Evolutionary conservation across 495 filamentous ascomycete genomes (phyloP).

Genomic region (Penicillium flavigenum): DNA sequence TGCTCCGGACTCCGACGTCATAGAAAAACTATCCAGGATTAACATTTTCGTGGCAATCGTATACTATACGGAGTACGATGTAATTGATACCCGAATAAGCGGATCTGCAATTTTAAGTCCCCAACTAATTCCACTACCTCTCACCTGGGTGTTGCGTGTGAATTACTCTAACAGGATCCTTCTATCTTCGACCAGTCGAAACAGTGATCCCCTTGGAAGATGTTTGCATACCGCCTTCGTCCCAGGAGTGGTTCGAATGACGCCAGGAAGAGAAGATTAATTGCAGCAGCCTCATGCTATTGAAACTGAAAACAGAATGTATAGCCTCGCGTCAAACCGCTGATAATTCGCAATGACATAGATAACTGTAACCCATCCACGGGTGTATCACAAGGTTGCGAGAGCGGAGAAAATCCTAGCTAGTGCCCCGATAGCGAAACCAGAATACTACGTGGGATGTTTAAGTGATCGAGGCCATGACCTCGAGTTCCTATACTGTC

Average conservation of each 20-base stretch:
- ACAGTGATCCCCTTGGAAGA: background rate
- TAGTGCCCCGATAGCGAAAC: background rate
- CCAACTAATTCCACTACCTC: background rate
- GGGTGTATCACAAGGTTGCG: background rate
- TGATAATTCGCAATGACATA: conserved; percentile 3
- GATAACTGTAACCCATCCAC: background rate
- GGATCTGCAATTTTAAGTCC: background rate
- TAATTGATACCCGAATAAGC: background rate
- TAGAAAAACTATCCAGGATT: background rate
- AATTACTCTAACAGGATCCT: background rate
- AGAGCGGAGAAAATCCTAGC: background rate
- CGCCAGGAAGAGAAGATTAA: conserved; percentile 12
- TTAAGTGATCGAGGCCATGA: background rate
- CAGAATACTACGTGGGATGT: background rate
- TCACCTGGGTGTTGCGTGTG: background rate
- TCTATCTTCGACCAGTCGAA: conserved; percentile 2
- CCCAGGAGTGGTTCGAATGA: conserved; percentile 8
- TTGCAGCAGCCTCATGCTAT: conserved; percentile 1
- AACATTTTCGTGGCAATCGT: background rate
- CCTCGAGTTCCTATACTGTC: background rate
- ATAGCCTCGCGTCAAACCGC: conserved; percentile 1
- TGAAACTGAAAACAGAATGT: conserved; percentile 4
- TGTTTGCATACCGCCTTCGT: conserved; percentile 1
- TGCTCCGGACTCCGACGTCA: background rate
- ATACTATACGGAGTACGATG: background rate